Base-by-base conservation (phyloP, 73 alveolate genomes). In the Blepharisma japonicum region DNA sequence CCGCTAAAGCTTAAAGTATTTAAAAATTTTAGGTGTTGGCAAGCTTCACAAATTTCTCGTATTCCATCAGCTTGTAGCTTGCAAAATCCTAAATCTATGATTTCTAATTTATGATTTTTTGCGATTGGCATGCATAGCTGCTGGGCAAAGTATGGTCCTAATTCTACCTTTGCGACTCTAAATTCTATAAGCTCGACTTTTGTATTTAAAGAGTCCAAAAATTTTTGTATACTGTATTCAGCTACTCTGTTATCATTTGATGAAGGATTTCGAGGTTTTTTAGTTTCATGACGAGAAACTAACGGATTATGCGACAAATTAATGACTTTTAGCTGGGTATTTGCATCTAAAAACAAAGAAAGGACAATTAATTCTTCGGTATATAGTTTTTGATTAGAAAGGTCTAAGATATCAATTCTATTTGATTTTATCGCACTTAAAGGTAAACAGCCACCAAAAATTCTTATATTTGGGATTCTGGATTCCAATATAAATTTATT, bases 391-490 rank as follows among this genome's bases (percentile, higher is more conserved):
- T 70, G 56, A 38, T 70, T 45, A n/a, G 18, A n/a, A 7, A 70
- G 42, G 66, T 70, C 66, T 7, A 70, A 54, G 9, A 45, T 47
- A 2, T 18, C 21, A 18, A 70, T 70, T 14, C 20, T 45, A 2
- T 70, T 14, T 7, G 25, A 14, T 70, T 70, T 70, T 45, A 70
- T 14, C 38, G 68, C 80, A 25, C 14, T n/a, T 6, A 70, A 20
- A 18, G 80, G 80, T 6, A 70, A 54, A 45, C 39, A 39, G 56
- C 80, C 80, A 18, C 77, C 71, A 70, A 45, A 70, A 70, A 70
- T 23, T 20, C 61, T 11, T 7, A 70, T n/a, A 5, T 70, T 45
- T 14, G 56, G 68, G 14, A 70, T 70, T 39, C 27, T 70, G 4
- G 80, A 70, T 9, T 70, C 80, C 11, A 14, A 70, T 14, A 70